Base-by-base conservation (phyloP, 23 red algal species). In the Cyanidiococcus yangmingshanensis region DNA sequence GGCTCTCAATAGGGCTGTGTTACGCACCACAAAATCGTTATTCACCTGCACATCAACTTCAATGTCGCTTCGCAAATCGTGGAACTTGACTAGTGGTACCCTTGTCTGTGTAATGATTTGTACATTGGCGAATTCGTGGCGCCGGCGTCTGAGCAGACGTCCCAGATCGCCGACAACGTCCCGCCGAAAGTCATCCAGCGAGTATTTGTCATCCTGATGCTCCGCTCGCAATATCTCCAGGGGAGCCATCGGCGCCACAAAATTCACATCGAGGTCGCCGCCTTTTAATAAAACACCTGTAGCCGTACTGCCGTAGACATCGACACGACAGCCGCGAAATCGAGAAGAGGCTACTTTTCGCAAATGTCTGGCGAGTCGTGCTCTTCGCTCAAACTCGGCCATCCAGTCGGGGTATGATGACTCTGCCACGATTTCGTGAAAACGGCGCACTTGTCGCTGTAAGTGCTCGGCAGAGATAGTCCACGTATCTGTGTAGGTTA, bases 41-140 rank as follows among this genome's bases (percentile, higher is more conserved):
- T 98, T 98, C 27, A 98, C 86, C 38, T 88, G 90, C 39, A 98
- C 74, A 79, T 98, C 94, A 35, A 98, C 88, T 54, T 85, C 79
- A 32, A 92, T 75, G 15, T 77, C 57, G 25, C 79, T 88, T 17
- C 82, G 77, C 37, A 85, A 82, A 81, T 98, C 88, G 59, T 88
- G 40, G 77, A 98, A 86, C 82, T 91, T 91, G 71, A 98, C 84
- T 25, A 98, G 86, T 27, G 94, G 94, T 15, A 98, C 94, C 35
- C 94, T 79, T 29, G 94, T 71, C 27, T 71, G 63, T 30, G 63
- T 35, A 29, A 71, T 71, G 63, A 71, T 71, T 30, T 71, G 63
- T 12, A 71, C 63, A 35, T 71, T 71, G n/a, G 12, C 63, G 27
- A 71, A 71, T 29, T 71, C 63, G 32, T 71, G 63, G 7, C 63